Conservation (phyloP, 371 early-diverging fungal species). For the Mortierella sp. region DNA sequence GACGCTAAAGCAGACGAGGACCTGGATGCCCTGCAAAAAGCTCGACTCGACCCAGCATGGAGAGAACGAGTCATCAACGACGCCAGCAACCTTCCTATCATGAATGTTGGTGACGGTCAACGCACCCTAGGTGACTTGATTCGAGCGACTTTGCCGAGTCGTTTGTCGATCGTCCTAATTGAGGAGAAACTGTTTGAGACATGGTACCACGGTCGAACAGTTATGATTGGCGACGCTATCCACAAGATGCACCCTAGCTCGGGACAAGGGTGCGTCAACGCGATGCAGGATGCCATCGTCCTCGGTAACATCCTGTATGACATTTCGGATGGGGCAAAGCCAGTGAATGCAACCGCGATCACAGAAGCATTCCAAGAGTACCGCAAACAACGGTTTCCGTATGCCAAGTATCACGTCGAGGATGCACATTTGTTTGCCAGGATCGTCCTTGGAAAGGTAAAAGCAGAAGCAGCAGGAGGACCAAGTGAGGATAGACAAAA, state of each 20-base stretch:
- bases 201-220: constrained; percentile 18
- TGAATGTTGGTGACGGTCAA: constrained; percentile 8
- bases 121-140: constrained; percentile 23
- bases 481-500: too few relatives aligned
- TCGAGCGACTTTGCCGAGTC: constrained; percentile 16
- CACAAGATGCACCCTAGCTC: constrained; percentile 25
- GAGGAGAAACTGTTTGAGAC: constrained; percentile 30
- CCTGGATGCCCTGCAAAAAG: too few relatives aligned
- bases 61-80: constrained; percentile 29
- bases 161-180: constrained; percentile 24
- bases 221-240: constrained; percentile 34
- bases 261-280: constrained; percentile 31
- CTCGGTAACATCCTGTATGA: constrained; percentile 34
- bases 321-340: neutral
- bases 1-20: too few relatives aligned
- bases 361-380: constrained; percentile 13
- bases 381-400: constrained; percentile 14
- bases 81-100: constrained; percentile 2
- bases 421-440: constrained; percentile 9
- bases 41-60: too few relatives aligned
- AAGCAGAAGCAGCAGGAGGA: too few relatives aligned
- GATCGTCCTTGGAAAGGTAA: too few relatives aligned
- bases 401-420: constrained; percentile 32
- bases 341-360: constrained; percentile 7
- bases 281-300: constrained; percentile 33